These are phyloP conservation scores for Stachybotrys elegans DNA, from an alignment of 2,329 filamentous ascomycete genomes.

Conservation along the genomic window DNA sequence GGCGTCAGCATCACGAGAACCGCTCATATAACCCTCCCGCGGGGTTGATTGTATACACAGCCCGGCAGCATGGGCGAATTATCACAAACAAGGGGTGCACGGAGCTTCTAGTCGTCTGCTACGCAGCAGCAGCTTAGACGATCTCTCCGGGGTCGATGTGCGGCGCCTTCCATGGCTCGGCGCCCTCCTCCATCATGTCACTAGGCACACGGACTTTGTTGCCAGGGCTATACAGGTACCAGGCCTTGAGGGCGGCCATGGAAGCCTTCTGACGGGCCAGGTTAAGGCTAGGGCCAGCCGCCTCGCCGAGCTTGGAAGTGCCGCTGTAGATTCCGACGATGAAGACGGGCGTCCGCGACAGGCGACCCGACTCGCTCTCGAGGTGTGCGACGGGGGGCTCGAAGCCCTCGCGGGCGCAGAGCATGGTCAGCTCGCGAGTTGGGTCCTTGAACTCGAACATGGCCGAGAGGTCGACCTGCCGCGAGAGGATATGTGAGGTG, in stretches of 20 bases:
- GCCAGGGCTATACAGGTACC: conserved; percentile 91
- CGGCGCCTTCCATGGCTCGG: conserved; percentile 59
- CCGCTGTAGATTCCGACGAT: conserved; percentile 94
- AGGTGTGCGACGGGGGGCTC: conserved; percentile 81
- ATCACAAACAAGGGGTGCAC: conserved; percentile 5
- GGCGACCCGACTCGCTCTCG: conserved; percentile 83
- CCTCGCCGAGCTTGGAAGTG: conserved; percentile 86
- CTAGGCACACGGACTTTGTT: conserved; percentile 61
- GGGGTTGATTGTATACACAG: conserved; percentile 25
- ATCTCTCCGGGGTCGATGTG: conserved; percentile 70
- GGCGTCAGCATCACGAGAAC: neutral
- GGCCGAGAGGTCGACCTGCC: conserved; percentile 67
- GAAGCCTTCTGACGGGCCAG: conserved; percentile 75
- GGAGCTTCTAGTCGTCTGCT: too few species aligned
- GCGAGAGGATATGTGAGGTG: conserved; percentile 74
- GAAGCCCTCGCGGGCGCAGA: conserved; percentile 88
- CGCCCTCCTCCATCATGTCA: conserved; percentile 59
- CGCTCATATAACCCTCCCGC: conserved; percentile 6
- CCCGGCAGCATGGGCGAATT: conserved; percentile 11
- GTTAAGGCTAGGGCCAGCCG: conserved; percentile 70
- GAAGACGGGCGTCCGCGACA: conserved; percentile 81
- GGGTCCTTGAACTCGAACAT: conserved; percentile 84
- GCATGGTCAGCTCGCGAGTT: conserved; percentile 72
- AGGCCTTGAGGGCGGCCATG: conserved; percentile 81
- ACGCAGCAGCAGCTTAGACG: too few species aligned